Conservation (phyloP, 495 filamentous ascomycete genomes). For the Hypoxylon fuscum region DNA sequence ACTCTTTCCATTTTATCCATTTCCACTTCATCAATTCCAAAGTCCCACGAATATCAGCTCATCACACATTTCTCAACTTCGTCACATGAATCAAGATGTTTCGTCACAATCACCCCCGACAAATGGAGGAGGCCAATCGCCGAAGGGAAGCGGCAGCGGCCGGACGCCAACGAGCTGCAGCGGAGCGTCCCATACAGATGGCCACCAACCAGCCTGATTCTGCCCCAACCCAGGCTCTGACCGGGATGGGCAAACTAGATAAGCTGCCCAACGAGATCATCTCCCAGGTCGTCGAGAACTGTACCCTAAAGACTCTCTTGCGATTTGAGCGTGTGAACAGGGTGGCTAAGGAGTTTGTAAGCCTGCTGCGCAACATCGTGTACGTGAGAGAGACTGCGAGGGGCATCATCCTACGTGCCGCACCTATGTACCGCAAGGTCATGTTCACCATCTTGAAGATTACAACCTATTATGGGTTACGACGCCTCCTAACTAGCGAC, state of each 20-base stretch:
- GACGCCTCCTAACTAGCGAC: constrained; percentile 21
- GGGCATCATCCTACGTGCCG: constrained; percentile 21
- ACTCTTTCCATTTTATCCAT: too few relatives aligned
- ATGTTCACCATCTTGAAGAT: constrained; percentile 36
- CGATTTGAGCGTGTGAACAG: constrained; percentile 30
- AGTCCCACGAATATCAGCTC: too few relatives aligned
- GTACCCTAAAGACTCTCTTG: constrained; percentile 22
- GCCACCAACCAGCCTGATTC: background rate
- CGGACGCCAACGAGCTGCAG: constrained; percentile 20
- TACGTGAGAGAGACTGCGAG: constrained; percentile 18
- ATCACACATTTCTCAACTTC: too few relatives aligned
- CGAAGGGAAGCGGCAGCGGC: constrained; percentile 15
- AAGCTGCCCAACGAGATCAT: constrained; percentile 34
- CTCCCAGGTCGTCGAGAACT: constrained; percentile 19
- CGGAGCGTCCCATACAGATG: constrained; percentile 18
- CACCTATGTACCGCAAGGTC: constrained; percentile 14
- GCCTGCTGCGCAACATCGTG: constrained; percentile 1
- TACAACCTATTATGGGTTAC: constrained; percentile 20
- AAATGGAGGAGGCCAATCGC: constrained; percentile 8
- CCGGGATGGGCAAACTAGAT: constrained; percentile 19
- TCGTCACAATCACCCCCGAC: background rate
- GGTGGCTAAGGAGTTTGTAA: constrained; percentile 14
- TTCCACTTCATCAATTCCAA: too few relatives aligned
- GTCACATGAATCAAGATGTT: constrained; percentile 9
- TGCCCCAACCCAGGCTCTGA: background rate